These are phyloP conservation scores for Wickerhamiella dianesei DNA, from an alignment of 805 yeast genomes.

Conservation along the genomic window DNA sequence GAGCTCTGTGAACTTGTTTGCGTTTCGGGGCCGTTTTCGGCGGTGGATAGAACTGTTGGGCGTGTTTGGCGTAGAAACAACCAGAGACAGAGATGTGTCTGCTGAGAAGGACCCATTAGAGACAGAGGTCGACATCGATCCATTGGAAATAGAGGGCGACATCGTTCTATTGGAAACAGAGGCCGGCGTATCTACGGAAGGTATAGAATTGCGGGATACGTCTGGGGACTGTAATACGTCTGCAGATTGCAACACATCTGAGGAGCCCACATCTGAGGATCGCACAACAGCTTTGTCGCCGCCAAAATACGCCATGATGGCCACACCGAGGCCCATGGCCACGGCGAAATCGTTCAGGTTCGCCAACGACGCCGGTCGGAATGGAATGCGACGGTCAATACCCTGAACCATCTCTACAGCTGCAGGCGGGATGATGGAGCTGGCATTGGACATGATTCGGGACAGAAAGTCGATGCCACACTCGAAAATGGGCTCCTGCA, in stretches of 20 bases:
- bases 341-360: neutral
- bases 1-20: neutral
- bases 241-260: no score
- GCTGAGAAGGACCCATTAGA: no score
- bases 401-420: neutral
- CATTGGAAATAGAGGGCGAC: no score
- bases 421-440: neutral
- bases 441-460: neutral
- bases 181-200: no score
- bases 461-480: neutral
- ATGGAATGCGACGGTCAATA: neutral
- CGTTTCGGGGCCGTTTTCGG: neutral
- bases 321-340: neutral
- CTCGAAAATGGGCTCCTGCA: neutral
- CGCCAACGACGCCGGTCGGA: neutral
- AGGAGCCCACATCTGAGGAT: no score
- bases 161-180: no score
- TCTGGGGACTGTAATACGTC: no score
- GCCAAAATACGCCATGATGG: neutral
- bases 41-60: neutral
- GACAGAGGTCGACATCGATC: no score
- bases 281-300: no score
- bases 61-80: no score
- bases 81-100: no score
- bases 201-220: no score